These are phyloP conservation scores for Abrus pulchellus DNA, from an alignment of 306 rosid species.

Conservation along the genomic window DNA sequence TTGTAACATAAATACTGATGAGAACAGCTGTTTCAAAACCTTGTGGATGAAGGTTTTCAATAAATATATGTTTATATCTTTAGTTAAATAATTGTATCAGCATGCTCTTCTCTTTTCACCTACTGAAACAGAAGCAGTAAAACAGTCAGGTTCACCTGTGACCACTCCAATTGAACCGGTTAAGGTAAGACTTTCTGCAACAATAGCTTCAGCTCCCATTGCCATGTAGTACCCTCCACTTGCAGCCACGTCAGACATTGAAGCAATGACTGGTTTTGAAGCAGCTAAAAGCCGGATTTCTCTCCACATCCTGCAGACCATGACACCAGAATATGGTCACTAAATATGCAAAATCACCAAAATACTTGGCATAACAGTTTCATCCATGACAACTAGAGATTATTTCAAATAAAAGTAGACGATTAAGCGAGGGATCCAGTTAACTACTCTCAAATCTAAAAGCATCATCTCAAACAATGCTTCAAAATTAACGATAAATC, in stretches of 20 bases:
- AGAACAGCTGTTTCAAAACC: neutral
- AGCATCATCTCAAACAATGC: constrained; percentile 18
- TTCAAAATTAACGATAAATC: constrained; percentile 6
- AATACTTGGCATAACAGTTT: constrained; percentile 30
- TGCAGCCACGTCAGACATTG: constrained; percentile 97
- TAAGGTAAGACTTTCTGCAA: constrained; percentile 90
- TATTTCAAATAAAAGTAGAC: constrained; percentile 36
- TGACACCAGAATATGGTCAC: constrained; percentile 38
- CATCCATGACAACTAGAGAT: constrained; percentile 13
- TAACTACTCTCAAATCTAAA: constrained; percentile 9
- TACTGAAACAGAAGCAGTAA: constrained; percentile 14
- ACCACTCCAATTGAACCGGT: constrained; percentile 99
- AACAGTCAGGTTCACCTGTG: constrained; percentile 67
- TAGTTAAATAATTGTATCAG: constrained; percentile 3
- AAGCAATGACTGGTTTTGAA: constrained; percentile 90
- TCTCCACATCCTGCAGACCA: constrained; percentile 92
- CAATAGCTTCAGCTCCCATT: constrained; percentile 91
- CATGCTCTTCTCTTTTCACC: constrained; percentile 28
- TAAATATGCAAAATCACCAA: constrained; percentile 10
- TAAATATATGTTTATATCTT: neutral
- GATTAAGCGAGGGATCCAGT: neutral
- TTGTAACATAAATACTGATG: constrained; percentile 22
- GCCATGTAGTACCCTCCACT: constrained; percentile 99
- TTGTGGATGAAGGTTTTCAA: constrained; percentile 6
- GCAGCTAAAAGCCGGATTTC: constrained; percentile 97